A percentile compares a stretch with the other conserved stretches of the same genome.
These are phyloP conservation scores for Sicyos edulis DNA, from an alignment of 306 rosid species.

Conservation along the genomic window DNA sequence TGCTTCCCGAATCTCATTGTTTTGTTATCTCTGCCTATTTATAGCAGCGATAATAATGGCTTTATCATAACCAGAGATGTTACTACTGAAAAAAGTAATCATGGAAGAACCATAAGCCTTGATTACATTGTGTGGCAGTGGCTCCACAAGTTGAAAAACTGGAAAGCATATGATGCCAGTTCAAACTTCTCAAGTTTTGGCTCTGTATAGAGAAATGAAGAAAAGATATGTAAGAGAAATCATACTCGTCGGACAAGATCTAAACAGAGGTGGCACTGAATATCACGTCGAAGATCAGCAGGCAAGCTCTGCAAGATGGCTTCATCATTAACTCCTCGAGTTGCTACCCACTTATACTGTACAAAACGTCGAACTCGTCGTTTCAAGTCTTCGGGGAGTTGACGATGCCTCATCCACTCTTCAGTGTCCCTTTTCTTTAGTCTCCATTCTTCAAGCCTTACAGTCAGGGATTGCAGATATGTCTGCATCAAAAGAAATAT, in stretches of 20 bases:
- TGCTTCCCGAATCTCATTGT: neutral
- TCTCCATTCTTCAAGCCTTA: conserved; percentile 98
- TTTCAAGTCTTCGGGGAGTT: conserved; percentile 89
- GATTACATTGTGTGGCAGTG: neutral
- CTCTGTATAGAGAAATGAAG: neutral
- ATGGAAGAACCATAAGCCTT: neutral
- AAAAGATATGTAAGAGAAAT: conserved; percentile 5
- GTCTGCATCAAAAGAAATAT: conserved; percentile 44
- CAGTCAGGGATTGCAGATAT: conserved; percentile 85
- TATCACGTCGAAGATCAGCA: conserved; percentile 93
- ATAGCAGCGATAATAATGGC: too few species aligned
- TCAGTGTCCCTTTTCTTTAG: conserved; percentile 90
- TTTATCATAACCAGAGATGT: neutral
- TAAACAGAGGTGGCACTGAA: conserved; percentile 84
- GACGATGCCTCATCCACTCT: conserved; percentile 99
- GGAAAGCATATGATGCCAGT: neutral
- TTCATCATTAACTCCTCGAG: conserved; percentile 95
- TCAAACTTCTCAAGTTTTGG: neutral
- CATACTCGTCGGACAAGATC: conserved; percentile 94
- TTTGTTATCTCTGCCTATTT: neutral
- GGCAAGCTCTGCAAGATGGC: conserved; percentile 74
- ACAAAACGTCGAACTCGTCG: conserved; percentile 70
- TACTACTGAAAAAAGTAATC: neutral
- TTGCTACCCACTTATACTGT: conserved; percentile 92
- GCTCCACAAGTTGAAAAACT: neutral